Base-by-base conservation (phyloP, 371 early-diverging fungal genomes). In the Massospora cicadina region DNA sequence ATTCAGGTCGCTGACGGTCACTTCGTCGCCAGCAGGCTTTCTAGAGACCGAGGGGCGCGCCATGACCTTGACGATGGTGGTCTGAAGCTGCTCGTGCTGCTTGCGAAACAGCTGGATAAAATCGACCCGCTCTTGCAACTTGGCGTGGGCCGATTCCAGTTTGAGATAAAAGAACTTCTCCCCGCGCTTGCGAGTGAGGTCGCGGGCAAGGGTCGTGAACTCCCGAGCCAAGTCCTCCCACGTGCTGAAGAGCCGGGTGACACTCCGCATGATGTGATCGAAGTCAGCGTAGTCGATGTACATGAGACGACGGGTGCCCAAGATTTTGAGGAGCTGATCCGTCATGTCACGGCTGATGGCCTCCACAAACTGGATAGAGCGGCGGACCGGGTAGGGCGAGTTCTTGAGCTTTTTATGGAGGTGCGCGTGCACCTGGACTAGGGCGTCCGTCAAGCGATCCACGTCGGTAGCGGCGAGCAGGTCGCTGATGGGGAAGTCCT, bases 161-260 rank as follows among this genome's bases (percentile, higher is more conserved):
- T 95, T 95, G 77, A 96, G 88, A 1, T 90, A 90, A 27, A 96
- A 76, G 69, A 95, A 95, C 75, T 95, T 93, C 70, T 98, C 97
- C 54, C 79, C 79, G 53, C 89, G 80, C 74, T 90, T 95, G 67
- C 95, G 81, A 0, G 90, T 90, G 1, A 95, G 85, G 66, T 98
- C 98, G 66, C 99, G 85, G 7, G 97, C 97, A 23, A 96, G 86
- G 65, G 84, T 86, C 58, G 89, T 83, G 74, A 96, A 97, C 71
- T 96, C 99, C 71, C 93, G 94, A 72, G 90, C 79, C 64, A 89
- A 78, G 43, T 91, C 87, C 67, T 98, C 98, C 99, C 99, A 98
- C 0, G 87, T 86, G 28, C 80, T 79, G 68, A 98, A 97, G 0
- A 91, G 88, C 0, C 82, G 82, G 53, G 90, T 91, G 25, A 91